Percentiles rank a stretch among this genome's conserved stretches.
phyloP scores from a whole-genome alignment of 805 yeast genomes.

The Blastobotrys attinorum region DNA sequence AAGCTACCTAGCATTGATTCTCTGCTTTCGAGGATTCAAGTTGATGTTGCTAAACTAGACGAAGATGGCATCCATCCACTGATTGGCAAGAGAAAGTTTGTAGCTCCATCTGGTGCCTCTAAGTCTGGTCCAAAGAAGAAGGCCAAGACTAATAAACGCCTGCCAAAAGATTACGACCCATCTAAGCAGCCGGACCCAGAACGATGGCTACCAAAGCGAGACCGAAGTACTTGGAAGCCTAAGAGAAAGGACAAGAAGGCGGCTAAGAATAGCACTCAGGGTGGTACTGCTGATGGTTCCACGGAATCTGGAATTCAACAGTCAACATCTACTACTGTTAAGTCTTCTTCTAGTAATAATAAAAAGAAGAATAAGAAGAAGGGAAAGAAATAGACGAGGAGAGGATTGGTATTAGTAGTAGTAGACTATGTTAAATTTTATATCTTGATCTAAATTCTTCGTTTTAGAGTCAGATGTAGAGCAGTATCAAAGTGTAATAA shows the following conservation, averaged over 20 bases:
- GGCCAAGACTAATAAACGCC: conserved; percentile 26
- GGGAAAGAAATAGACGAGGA: conserved; percentile 27
- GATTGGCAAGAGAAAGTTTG: conserved; percentile 21
- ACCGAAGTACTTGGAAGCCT: conserved; percentile 76
- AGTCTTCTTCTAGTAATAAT: conserved; percentile 10
- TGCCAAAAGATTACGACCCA: conserved; percentile 37
- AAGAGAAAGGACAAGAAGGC: conserved; percentile 54
- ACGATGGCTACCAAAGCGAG: conserved; percentile 87
- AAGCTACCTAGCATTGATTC: conserved; percentile 10
- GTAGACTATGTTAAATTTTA: too few relatives aligned
- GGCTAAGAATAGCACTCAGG: conserved; percentile 45
- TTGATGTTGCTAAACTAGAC: conserved; percentile 21
- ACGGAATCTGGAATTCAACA: conserved; percentile 12
- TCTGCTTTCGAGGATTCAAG: conserved; percentile 18
- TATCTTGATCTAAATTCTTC: too few relatives aligned
- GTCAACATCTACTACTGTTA: conserved; percentile 8
- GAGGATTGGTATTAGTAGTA: not conserved
- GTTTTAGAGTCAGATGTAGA: too few relatives aligned
- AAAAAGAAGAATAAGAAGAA: conserved; percentile 28
- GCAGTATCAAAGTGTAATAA: too few relatives aligned
- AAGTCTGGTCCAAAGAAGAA: conserved; percentile 16
- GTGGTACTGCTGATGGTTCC: conserved; percentile 41
- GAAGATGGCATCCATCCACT: conserved; percentile 17
- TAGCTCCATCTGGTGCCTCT: conserved; percentile 21
- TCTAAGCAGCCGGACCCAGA: conserved; percentile 48